Conservation (phyloP, 2,329 filamentous ascomycete species). For the Penicillium hesseltinei region DNA sequence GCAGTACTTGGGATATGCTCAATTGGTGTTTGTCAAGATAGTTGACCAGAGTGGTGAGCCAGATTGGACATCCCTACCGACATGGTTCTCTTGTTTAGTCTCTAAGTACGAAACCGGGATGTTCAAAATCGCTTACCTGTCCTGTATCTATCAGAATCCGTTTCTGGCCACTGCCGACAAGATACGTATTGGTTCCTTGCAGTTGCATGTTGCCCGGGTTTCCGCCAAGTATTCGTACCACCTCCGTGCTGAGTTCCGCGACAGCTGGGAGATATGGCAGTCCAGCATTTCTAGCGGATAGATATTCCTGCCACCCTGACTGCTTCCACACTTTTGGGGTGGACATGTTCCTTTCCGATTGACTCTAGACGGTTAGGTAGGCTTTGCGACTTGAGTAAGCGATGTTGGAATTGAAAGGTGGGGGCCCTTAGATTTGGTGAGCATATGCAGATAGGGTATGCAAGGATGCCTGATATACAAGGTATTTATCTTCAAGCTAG, state of each 20-base stretch:
- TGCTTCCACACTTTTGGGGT: not conserved
- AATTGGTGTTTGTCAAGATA: slow-evolving; percentile 4
- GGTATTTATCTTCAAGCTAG: not conserved
- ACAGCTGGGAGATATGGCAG: slow-evolving; percentile 40
- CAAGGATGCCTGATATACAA: not conserved
- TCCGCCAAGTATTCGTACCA: slow-evolving; percentile 44
- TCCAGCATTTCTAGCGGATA: slow-evolving; percentile 1
- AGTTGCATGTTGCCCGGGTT: slow-evolving; percentile 44
- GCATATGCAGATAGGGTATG: not conserved
- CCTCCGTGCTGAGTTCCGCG: slow-evolving; percentile 38
- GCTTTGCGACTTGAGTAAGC: not conserved
- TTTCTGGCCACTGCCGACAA: slow-evolving; percentile 35
- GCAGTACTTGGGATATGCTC: slow-evolving; percentile 5
- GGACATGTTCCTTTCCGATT: not conserved
- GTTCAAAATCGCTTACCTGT: not conserved
- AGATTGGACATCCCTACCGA: slow-evolving; percentile 5
- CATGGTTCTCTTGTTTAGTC: not conserved
- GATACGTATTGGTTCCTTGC: slow-evolving; percentile 42
- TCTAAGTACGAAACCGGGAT: not conserved
- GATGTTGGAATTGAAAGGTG: not conserved
- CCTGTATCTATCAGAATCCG: slow-evolving; percentile 38
- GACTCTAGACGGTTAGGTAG: not conserved
- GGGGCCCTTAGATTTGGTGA: not conserved
- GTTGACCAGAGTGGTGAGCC: slow-evolving; percentile 6
- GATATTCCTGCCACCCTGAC: slow-evolving; percentile 8